Base-by-base conservation (phyloP, 1,139 yeast genomes). In the Yamadazyma spencermartinsiae region DNA sequence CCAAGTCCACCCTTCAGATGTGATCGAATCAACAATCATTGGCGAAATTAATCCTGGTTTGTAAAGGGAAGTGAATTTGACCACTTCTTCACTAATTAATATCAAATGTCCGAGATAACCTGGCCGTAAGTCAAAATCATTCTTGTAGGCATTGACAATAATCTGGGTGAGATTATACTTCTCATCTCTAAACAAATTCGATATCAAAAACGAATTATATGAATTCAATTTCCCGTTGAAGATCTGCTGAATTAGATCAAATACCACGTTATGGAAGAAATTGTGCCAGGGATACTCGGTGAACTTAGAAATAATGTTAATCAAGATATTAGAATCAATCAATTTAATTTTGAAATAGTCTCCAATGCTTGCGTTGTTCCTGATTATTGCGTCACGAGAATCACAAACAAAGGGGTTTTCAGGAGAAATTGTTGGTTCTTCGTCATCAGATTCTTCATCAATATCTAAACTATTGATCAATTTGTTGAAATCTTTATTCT, bases 41-140 rank as follows among this genome's bases (percentile, higher is more conserved):
- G 74, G 72, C 4, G 76, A 71, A 7, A 72, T 70, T 32, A 72
- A 56, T 41, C 72, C 76, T 1, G 78, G 78, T 44, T 72, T 72
- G 44, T 72, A 72, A 20, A 72, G 58, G 4, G 75, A 70, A 3
- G 76, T 68, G 48, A 72, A 72, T 49, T 72, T 72, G 25, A 72
- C 77, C 25, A 72, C 72, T 44, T 72, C 78, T 46, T 72, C 78
- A 53, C 76, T 68, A 12, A 72, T 66, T 12, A 72, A 55, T 21
- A 72, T 68, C 37, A 72, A 52, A 47, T 72, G 78, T 1, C 78
- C 78, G 65, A 71, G 63, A 44, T 70, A 72, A 0, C 77, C 78
- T 0, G 77, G 76, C 27, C 75, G 51, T 2, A 71, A 65, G 2
- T 54, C 60, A 16, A 36, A 37, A 2, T 51, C 50, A 11, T 52